Evolutionary conservation across 2,329 filamentous ascomycete genomes (phyloP).

Genomic region (Fusarium haematococcum): DNA sequence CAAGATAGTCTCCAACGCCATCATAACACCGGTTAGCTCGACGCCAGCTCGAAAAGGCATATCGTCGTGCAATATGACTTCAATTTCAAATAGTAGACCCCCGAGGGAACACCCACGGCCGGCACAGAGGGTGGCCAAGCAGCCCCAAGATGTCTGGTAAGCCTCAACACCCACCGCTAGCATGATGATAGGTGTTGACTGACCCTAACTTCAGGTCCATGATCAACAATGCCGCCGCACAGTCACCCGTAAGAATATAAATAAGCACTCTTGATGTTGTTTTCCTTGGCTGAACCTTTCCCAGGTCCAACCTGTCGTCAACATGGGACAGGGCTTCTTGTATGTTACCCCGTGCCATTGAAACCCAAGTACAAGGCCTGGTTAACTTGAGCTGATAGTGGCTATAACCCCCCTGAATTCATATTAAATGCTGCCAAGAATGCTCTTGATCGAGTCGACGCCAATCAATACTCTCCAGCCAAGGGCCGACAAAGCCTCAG

Average conservation of each 20-base stretch:
- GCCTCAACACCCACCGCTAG: background rate
- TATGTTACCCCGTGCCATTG: conserved; percentile 63
- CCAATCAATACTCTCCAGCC: background rate
- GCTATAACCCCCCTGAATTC: conserved; percentile 92
- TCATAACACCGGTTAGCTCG: background rate
- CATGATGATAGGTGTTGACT: background rate
- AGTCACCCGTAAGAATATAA: background rate
- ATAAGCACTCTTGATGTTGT: background rate
- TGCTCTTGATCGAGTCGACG: conserved; percentile 65
- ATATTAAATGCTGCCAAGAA: conserved; percentile 90
- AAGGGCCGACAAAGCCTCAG: conserved; percentile 71
- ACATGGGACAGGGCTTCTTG: conserved; percentile 76
- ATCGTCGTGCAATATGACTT: background rate
- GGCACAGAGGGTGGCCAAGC: background rate
- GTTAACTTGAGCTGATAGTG: conserved; percentile 48
- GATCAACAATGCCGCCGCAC: background rate
- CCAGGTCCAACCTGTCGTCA: conserved; percentile 67
- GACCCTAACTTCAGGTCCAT: background rate
- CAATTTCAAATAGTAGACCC: background rate
- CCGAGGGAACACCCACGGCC: background rate
- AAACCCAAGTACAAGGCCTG: background rate
- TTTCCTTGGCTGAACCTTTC: no score
- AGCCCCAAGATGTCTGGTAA: background rate
- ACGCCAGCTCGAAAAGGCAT: background rate
- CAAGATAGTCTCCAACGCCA: background rate